Evolutionary conservation across 768 basidiomycete genomes (phyloP).

Genomic region (Dioszegia crocea): DNA sequence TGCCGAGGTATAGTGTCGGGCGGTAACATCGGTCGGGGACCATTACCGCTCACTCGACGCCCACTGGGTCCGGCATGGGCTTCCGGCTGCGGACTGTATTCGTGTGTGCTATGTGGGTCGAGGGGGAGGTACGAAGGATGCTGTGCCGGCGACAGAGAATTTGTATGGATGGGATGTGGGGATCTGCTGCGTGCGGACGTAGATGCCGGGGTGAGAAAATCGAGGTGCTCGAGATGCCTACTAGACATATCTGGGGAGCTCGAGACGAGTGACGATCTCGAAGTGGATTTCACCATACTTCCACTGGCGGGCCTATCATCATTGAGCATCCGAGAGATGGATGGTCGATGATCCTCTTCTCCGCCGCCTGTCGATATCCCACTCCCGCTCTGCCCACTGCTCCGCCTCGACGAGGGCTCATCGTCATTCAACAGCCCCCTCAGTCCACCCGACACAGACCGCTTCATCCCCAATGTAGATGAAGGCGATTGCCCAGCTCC

Average conservation of each 20-base stretch:
- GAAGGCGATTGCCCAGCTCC: constrained; percentile 10
- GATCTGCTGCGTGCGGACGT: constrained; percentile 26
- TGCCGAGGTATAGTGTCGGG: constrained; percentile 24
- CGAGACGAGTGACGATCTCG: background rate
- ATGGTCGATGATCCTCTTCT: constrained; percentile 15
- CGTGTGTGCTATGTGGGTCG: background rate
- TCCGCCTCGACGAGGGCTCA: constrained; percentile 14
- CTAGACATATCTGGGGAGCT: constrained; percentile 12
- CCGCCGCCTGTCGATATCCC: background rate
- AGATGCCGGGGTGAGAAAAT: constrained; percentile 31
- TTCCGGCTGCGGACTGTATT: constrained; percentile 9
- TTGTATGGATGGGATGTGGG: constrained; percentile 4
- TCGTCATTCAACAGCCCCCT: constrained; percentile 35
- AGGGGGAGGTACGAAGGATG: background rate
- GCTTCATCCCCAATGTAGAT: background rate
- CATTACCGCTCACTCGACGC: background rate
- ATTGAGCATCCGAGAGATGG: constrained; percentile 26
- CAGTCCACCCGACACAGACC: constrained; percentile 26
- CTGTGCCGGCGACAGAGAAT: background rate
- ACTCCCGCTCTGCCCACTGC: constrained; percentile 8
- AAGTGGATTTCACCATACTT: constrained; percentile 23
- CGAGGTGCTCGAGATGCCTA: constrained; percentile 18
- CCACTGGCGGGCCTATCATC: constrained; percentile 12
- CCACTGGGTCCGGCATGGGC: constrained; percentile 12
- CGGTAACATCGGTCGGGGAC: constrained; percentile 27